Percentiles rank a stretch among this genome's conserved stretches.
Evolutionary conservation across 208 protist genomes (phyloP).

Genomic region (Crithidia brevicula): DNA sequence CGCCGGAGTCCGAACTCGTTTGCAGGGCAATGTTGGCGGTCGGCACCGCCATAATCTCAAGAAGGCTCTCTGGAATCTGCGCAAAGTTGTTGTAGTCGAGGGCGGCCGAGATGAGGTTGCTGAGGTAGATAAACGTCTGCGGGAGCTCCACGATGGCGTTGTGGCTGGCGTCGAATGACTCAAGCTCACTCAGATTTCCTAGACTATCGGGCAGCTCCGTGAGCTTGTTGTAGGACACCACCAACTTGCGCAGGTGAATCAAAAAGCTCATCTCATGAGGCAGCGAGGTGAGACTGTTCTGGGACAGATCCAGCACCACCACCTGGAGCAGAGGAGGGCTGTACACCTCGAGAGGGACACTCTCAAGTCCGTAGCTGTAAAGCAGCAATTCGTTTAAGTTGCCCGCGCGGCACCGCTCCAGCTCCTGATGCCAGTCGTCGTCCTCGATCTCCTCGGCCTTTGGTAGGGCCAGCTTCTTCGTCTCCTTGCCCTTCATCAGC

Average conservation of each 20-base stretch:
- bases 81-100: slow-evolving; percentile 89
- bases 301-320: slow-evolving; percentile 66
- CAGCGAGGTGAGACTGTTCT: slow-evolving; percentile 70
- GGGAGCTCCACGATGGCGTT: slow-evolving; percentile 75
- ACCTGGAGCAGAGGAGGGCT: slow-evolving; percentile 73
- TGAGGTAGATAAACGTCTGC: slow-evolving; percentile 69
- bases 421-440: slow-evolving; percentile 71
- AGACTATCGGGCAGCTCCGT: slow-evolving; percentile 73
- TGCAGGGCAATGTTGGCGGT: not conserved
- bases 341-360: slow-evolving; percentile 74
- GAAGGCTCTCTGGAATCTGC: slow-evolving; percentile 65
- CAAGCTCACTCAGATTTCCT: slow-evolving; percentile 63
- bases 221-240: slow-evolving; percentile 86
- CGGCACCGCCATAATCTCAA: slow-evolving; percentile 51
- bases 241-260: slow-evolving; percentile 56
- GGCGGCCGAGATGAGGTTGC: slow-evolving; percentile 47
- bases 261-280: slow-evolving; percentile 81
- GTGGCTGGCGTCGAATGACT: slow-evolving; percentile 81
- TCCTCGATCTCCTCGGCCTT: slow-evolving; percentile 80
- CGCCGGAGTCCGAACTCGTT: slow-evolving; percentile 1
- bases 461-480: slow-evolving; percentile 53
- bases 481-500: slow-evolving; percentile 29
- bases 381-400: slow-evolving; percentile 62
- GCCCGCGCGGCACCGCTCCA: slow-evolving; percentile 59
- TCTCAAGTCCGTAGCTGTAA: slow-evolving; percentile 68